Evolutionary conservation across 2,329 filamentous ascomycete species (phyloP).

Genomic region (Nemania bipapillata): DNA sequence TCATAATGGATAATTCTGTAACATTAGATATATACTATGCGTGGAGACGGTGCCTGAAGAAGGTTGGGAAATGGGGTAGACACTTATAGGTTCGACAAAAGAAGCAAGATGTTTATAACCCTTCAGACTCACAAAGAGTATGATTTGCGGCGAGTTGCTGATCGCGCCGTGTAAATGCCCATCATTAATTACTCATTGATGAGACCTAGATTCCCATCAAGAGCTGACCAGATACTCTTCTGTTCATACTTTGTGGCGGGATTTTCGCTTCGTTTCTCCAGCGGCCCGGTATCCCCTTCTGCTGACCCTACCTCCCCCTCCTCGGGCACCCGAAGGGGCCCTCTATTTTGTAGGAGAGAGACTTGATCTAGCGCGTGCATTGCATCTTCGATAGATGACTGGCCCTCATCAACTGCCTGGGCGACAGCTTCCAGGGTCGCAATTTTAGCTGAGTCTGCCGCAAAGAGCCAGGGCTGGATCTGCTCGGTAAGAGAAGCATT

Average conservation of each 20-base stretch:
- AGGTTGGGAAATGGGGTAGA: neutral
- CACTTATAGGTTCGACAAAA: neutral
- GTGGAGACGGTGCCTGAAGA: too few relatives aligned
- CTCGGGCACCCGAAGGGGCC: conserved; percentile 37
- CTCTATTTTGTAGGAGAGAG: conserved; percentile 57
- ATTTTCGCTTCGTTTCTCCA: conserved; percentile 42
- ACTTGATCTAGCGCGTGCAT: conserved; percentile 63
- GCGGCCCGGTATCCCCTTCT: conserved; percentile 39
- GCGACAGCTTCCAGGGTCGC: conserved; percentile 67
- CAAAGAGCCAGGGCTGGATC: conserved; percentile 68
- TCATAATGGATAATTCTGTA: neutral
- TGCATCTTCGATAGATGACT: conserved; percentile 65
- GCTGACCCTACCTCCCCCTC: conserved; percentile 50
- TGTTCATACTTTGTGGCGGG: conserved; percentile 37
- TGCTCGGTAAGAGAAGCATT: conserved; percentile 54
- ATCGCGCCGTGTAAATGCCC: neutral
- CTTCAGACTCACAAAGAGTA: neutral
- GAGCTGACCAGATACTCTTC: conserved; percentile 59
- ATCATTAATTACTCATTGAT: conserved; percentile 50
- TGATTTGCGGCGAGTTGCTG: neutral
- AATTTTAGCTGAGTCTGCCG: conserved; percentile 70
- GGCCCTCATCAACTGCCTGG: conserved; percentile 69
- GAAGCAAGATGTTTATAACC: neutral
- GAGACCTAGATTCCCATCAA: conserved; percentile 66
- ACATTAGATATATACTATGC: neutral